These are phyloP conservation scores for Imleria badia DNA, from an alignment of 768 basidiomycete genomes.

Conservation along the genomic window DNA sequence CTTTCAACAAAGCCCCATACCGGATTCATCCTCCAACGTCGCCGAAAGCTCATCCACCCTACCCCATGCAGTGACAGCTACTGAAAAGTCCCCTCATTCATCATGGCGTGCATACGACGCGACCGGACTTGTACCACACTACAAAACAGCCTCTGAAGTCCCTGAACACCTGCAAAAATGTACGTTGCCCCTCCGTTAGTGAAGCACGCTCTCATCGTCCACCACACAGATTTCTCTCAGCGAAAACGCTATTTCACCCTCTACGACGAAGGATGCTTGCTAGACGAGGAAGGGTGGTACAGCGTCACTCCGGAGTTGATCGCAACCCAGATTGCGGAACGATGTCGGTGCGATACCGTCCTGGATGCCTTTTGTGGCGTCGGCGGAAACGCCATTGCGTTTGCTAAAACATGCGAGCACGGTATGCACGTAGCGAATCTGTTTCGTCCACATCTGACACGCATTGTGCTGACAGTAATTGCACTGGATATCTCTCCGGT, in stretches of 20 bases:
- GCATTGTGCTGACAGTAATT: slow-evolving; percentile 61
- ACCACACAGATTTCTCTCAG: slow-evolving; percentile 78
- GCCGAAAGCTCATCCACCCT: not conserved
- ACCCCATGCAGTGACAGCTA: not conserved
- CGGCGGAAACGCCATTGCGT: slow-evolving; percentile 96
- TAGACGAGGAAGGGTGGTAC: slow-evolving; percentile 98
- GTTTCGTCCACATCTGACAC: not conserved
- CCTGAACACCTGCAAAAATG: slow-evolving; percentile 83
- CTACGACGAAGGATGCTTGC: slow-evolving; percentile 77
- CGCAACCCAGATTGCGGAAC: slow-evolving; percentile 90
- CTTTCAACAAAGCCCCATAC: slow-evolving; percentile 25
- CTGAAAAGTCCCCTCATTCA: slow-evolving; percentile 23
- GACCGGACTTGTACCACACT: slow-evolving; percentile 71
- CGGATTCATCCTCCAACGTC: slow-evolving; percentile 5
- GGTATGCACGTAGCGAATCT: slow-evolving; percentile 49
- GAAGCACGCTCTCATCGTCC: not conserved
- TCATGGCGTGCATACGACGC: slow-evolving; percentile 58
- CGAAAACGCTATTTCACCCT: slow-evolving; percentile 77
- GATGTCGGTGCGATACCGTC: slow-evolving; percentile 82
- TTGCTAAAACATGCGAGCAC: slow-evolving; percentile 92
- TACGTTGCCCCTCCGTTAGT: slow-evolving; percentile 30
- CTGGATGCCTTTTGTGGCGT: slow-evolving; percentile 97
- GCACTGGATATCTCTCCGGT: slow-evolving; percentile 85
- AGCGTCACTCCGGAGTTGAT: slow-evolving; percentile 93
- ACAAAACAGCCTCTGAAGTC: slow-evolving; percentile 61